Evolutionary conservation across 768 basidiomycete genomes (phyloP).

Genomic region (Pleurotus djamor): DNA sequence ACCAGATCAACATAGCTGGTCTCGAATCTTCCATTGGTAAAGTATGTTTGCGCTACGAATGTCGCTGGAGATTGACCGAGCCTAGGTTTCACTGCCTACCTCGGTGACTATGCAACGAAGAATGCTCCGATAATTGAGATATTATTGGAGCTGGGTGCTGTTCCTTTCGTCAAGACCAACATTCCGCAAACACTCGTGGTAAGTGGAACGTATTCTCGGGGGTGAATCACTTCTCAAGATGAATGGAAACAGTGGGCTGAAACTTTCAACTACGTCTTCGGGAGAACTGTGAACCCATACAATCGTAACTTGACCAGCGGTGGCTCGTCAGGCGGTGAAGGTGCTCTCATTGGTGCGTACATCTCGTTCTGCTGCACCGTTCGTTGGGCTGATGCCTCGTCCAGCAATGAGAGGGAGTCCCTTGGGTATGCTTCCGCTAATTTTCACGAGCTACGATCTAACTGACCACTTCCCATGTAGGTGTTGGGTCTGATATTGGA

Average conservation of each 20-base stretch:
- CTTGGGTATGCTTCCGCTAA: constrained; percentile 25
- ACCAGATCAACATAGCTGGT: constrained; percentile 68
- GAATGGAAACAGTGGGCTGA: constrained; percentile 65
- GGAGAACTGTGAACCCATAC: constrained; percentile 73
- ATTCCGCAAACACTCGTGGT: constrained; percentile 78
- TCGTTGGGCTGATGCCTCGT: not conserved
- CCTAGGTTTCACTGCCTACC: constrained; percentile 70
- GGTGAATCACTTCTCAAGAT: not conserved
- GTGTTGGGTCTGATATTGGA: constrained; percentile 81
- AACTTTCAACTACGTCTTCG: constrained; percentile 77
- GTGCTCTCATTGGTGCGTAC: constrained; percentile 60
- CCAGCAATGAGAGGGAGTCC: constrained; percentile 43
- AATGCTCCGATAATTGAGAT: constrained; percentile 67
- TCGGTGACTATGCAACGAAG: constrained; percentile 55
- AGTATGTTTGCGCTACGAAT: not conserved
- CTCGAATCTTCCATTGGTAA: constrained; percentile 40
- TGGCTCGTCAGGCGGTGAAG: constrained; percentile 87
- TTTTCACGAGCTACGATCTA: not conserved
- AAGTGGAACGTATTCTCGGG: constrained; percentile 5
- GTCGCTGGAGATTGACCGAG: not conserved
- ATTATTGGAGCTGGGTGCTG: constrained; percentile 62
- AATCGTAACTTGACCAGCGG: constrained; percentile 72
- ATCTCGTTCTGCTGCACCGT: not conserved
- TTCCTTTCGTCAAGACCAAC: constrained; percentile 73
- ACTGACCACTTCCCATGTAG: constrained; percentile 40